Evolutionary conservation across 2,329 filamentous ascomycete species (phyloP), one percentile per base, ranked within the genome.

Genomic region (Trichoderma simmonsii): DNA sequence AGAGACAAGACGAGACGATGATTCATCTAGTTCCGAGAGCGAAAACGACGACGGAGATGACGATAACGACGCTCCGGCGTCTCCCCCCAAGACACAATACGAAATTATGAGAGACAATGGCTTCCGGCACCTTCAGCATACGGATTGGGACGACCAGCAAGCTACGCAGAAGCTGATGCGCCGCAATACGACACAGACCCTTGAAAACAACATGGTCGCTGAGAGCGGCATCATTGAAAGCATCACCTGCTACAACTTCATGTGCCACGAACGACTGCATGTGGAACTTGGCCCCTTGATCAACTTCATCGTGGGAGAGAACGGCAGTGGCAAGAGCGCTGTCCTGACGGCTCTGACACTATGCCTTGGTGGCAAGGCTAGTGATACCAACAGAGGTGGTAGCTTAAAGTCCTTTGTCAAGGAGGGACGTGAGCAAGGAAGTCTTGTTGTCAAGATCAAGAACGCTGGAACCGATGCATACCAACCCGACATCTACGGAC

Each of bases 241-340:
- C 74, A 92, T 98, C 70, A 92, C 90, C 48, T 97, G 94, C 80
- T 88, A 90, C 76, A 98, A 98, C 80, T 98, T 98, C 82, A 98
- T 98, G 96, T 98, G 95, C 78, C 96, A 99, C 80, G 86, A 90
- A 59, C 90, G 91, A 70, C 87, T 98, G 21, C 89, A 92, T 57
- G 92, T 97, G 73, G 88, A 92, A 71, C 86, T 99, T n/a, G 96
- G 96, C 0, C 96, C 96, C 0, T 85, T 98, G 48, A 97, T 99
- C 81, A 99, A 99, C 82, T 99, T 99, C 82, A 95, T 99, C 73
- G 95, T 98, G 70, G 96, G 96, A 18, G 94, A 97, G 81, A 99
- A 99, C 79, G 96, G 96, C 36, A 98, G 95, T 79, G 96, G 96
- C 43, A 99, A 99, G 84, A 99, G 96, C 80, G 96, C 96, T 3